A percentile compares a stretch with the other conserved stretches of the same genome.
These are phyloP conservation scores for Fusarium nanum DNA, from an alignment of 2,329 filamentous ascomycete species.

Conservation along the genomic window DNA sequence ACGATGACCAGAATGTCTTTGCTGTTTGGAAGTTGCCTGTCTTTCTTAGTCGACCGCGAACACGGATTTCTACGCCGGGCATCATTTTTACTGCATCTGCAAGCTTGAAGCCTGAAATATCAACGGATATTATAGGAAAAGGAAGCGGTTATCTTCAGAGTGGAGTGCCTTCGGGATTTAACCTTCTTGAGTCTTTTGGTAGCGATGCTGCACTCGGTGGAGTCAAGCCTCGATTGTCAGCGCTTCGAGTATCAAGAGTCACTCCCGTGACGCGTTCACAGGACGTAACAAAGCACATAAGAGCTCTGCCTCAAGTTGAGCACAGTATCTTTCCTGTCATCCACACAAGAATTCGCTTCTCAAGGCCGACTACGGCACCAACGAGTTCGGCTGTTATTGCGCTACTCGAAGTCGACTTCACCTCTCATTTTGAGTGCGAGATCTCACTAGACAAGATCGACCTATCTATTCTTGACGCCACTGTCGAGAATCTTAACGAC, in stretches of 20 bases:
- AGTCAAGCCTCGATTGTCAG: slow-evolving; percentile 74
- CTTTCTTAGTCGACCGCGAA: slow-evolving; percentile 68
- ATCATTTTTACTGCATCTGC: slow-evolving; percentile 73
- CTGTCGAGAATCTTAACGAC: slow-evolving; percentile 67
- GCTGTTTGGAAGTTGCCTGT: slow-evolving; percentile 71
- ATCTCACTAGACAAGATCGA: slow-evolving; percentile 70
- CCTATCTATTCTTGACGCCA: slow-evolving; percentile 68
- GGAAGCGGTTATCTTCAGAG: slow-evolving; percentile 75
- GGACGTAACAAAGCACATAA: slow-evolving; percentile 72
- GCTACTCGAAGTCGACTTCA: slow-evolving; percentile 79
- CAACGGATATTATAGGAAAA: slow-evolving; percentile 43
- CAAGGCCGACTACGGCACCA: slow-evolving; percentile 69
- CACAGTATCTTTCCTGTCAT: slow-evolving; percentile 75
- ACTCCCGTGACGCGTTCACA: slow-evolving; percentile 73
- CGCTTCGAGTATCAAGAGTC: slow-evolving; percentile 78
- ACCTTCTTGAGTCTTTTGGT: slow-evolving; percentile 80
- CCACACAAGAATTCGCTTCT: slow-evolving; percentile 79
- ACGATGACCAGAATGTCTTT: slow-evolving; percentile 57
- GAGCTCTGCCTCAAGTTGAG: slow-evolving; percentile 70
- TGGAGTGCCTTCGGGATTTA: slow-evolving; percentile 75
- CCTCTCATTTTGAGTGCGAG: slow-evolving; percentile 74
- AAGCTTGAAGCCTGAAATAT: slow-evolving; percentile 64
- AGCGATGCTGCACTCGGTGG: slow-evolving; percentile 72
- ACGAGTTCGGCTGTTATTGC: slow-evolving; percentile 73
- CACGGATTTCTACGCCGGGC: slow-evolving; percentile 73